Conservation (phyloP, 768 basidiomycete genomes). For the Podaxis sp. region DNA sequence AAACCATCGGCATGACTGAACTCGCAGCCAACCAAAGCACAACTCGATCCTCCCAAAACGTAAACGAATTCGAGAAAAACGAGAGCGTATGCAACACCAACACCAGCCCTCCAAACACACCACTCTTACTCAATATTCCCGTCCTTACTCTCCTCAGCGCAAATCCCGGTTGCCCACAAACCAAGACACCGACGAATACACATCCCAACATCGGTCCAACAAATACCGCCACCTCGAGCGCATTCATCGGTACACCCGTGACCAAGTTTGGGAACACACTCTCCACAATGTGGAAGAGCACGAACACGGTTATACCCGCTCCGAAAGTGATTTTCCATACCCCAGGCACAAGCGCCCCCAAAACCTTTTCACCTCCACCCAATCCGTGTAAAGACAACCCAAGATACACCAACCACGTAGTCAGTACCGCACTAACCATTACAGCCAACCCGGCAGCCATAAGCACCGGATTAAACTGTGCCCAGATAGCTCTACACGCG, state of each 20-base stretch:
- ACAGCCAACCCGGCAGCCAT: too few relatives aligned
- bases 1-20: constrained; percentile 62
- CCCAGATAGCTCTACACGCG: too few relatives aligned
- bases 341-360: neutral
- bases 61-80: constrained; percentile 94
- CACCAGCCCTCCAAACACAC: constrained; percentile 47
- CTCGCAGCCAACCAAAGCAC: constrained; percentile 72
- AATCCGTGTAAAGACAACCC: too few relatives aligned
- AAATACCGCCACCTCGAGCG: neutral
- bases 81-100: constrained; percentile 69
- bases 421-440: too few relatives aligned
- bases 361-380: neutral
- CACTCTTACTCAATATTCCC: constrained; percentile 38
- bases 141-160: neutral
- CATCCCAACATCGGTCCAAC: constrained; percentile 7
- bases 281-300: neutral
- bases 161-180: neutral
- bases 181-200: neutral
- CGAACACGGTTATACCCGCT: neutral
- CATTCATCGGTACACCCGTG: neutral
- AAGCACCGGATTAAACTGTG: too few relatives aligned
- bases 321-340: neutral
- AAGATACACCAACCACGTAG: too few relatives aligned
- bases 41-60: constrained; percentile 94
- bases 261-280: neutral